Percentiles rank a stretch among this genome's conserved stretches.
Evolutionary conservation across 345 rosid species (phyloP).

Genomic region (Iberis pinnata): DNA sequence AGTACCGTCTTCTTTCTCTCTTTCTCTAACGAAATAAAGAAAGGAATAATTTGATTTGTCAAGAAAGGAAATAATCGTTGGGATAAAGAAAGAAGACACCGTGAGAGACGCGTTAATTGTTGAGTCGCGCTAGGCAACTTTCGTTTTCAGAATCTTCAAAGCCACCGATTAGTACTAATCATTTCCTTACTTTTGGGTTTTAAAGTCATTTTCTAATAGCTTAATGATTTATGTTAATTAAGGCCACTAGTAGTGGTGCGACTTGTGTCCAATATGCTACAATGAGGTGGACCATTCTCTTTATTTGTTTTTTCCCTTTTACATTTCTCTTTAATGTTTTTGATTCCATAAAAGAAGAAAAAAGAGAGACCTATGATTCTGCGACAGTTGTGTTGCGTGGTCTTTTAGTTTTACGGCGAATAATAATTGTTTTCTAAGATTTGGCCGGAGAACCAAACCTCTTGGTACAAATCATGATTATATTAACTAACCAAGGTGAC

Average conservation of each 20-base stretch:
- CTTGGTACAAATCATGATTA: slow-evolving; percentile 20
- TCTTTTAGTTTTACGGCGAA: slow-evolving; percentile 5
- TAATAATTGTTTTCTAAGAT: slow-evolving; percentile 4
- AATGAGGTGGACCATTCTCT: slow-evolving; percentile 24
- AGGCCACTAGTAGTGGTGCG: slow-evolving; percentile 22
- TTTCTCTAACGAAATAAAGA: slow-evolving; percentile 4
- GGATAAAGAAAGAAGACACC: slow-evolving; percentile 12
- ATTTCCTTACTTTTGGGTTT: slow-evolving; percentile 10
- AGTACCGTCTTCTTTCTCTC: not conserved
- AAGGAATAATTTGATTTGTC: not conserved
- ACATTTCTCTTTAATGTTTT: not conserved
- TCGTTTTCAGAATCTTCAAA: not conserved
- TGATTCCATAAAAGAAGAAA: not conserved
- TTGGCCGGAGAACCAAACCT: slow-evolving; percentile 19
- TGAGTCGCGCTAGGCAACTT: slow-evolving; percentile 8
- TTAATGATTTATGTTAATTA: slow-evolving; percentile 18
- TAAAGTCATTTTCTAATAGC: slow-evolving; percentile 12
- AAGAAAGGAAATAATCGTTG: not conserved
- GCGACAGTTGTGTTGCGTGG: slow-evolving; percentile 32
- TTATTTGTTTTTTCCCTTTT: not conserved
- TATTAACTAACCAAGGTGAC: not conserved
- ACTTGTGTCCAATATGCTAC: slow-evolving; percentile 27
- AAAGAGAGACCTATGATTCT: slow-evolving; percentile 12
- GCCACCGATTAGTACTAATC: slow-evolving; percentile 27
- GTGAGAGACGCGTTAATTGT: slow-evolving; percentile 20